These are phyloP conservation scores for Potentilla sterilis DNA, from an alignment of 306 rosid genomes.

Conservation along the genomic window DNA sequence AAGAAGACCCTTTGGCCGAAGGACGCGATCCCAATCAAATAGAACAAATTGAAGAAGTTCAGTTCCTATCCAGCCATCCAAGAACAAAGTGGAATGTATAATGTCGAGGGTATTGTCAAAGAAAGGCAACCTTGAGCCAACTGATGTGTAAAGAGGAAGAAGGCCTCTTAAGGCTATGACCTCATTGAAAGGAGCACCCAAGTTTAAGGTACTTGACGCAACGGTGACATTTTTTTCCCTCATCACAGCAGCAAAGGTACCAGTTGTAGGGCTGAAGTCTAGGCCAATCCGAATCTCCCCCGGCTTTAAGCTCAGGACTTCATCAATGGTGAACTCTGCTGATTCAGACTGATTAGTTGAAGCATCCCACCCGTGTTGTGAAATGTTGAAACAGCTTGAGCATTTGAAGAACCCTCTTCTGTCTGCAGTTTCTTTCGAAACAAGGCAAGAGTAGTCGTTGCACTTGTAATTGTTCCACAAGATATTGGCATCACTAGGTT, in stretches of 20 bases:
- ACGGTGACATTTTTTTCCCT: conserved; percentile 22
- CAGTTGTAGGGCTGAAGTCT: conserved; percentile 11
- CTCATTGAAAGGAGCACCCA: conserved; percentile 24
- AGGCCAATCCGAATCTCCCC: conserved; percentile 20
- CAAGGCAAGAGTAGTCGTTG: conserved; percentile 26
- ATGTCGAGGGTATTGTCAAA: conserved; percentile 22
- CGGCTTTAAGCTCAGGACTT: conserved; percentile 15
- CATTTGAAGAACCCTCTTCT: conserved; percentile 25
- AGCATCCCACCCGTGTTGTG: conserved; percentile 2
- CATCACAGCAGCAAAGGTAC: conserved; percentile 26
- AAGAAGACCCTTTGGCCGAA: conserved; percentile 16
- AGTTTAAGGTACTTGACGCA: conserved; percentile 23
- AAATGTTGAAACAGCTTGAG: conserved; percentile 19
- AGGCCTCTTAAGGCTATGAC: conserved; percentile 29
- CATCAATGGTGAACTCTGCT: conserved; percentile 28
- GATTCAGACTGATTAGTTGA: conserved; percentile 7
- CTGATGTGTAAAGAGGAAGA: conserved; percentile 21
- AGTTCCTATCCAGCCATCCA: conserved; percentile 26
- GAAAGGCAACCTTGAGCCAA: conserved; percentile 24
- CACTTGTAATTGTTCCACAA: conserved; percentile 27
- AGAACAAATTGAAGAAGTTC: conserved; percentile 20
- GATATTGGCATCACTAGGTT: conserved; percentile 23
- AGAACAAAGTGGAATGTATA: conserved; percentile 26
- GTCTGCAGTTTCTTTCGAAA: conserved; percentile 7
- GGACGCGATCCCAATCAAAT: conserved; percentile 24